Evolutionary conservation across 2,329 filamentous ascomycete genomes (phyloP), one percentile per base, ranked within the genome.

Genomic region (Claviceps cyperi): DNA sequence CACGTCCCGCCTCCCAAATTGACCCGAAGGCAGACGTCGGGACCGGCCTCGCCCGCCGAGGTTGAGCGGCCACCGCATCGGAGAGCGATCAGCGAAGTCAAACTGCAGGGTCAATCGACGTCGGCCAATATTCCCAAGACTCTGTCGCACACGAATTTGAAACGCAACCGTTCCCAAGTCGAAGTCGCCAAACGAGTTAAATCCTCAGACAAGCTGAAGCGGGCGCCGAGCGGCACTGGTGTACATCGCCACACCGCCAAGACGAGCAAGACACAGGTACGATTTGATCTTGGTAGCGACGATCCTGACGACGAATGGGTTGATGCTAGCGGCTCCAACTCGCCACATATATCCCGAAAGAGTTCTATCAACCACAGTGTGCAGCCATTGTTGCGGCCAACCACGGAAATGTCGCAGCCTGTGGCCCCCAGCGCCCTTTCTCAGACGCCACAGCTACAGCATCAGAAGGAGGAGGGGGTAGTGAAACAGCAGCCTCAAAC

Each of bases 261-360:
- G 38, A 49, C 62, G 32, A 55, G 56, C 56, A 77, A 75, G 59
- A 63, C 64, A 24, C 74, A 76, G 54, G 80, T 83, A 35, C 79
- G 81, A 59, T 83, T 83, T 57, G 78, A 81, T 57, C 69, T 83
- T 49, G 80, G 79, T 48, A 73, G 68, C 56, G 66, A 69, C 55
- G 69, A 67, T 43, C 64, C 62, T 9, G 64, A 64, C 41, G 77
- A 80, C 69, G 79, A 79, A 66, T 83, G 80, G 80, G 77, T 83
- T 41, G 80, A 84, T 64, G 78, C 79, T 52, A 82, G 78, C 63
- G 73, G 71, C 45, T 80, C 77, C 51, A 79, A 78, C 48, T 81
- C 78, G 11, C 79, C 79, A 4, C 75, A 78, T 53, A 64, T 67
- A 44, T 69, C 66, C 48, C 64, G 66, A 50, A 69, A 69, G 55